Base-by-base conservation (phyloP, 108 stramenopile genomes). In the Nitzschia sp. region DNA sequence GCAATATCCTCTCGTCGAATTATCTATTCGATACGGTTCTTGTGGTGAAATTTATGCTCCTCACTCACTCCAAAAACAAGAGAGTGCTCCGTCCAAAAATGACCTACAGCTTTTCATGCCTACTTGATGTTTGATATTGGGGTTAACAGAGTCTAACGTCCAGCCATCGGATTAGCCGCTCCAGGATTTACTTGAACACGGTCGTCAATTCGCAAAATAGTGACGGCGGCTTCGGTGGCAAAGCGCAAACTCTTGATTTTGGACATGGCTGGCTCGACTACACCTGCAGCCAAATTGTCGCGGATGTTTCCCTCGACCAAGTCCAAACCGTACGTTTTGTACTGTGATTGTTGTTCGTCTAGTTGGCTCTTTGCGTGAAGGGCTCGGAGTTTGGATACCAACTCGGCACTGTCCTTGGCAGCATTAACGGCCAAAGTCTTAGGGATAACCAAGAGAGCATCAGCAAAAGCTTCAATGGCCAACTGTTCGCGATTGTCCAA, bases 201-300 rank as follows among this genome's bases (percentile, higher is more conserved):
- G 77, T 98, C 95, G 76, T 97, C 96, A 73, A 99, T 99, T 55
- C 99, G 89, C 48, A 99, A 75, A 78, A 99, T 98, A 29, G 98
- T 98, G 77, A 99, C 97, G 37, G 98, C 98, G 21, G 99, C 98
- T 75, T 99, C 99, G 0, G 96, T 97, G 19, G 99, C 99, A 83
- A 98, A 99, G 34, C 99, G 76, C 42, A 99, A 79, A 72, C 82
- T 84, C 78, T 99, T 99, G 84, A 99, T 98, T 83, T 99, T 99
- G 60, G 93, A 95, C 57, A 99, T 98, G 69, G 99, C 98, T 0
- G 99, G 99, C 83, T 99, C 99, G 26, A 99, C 97, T 22, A 99
- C 97, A 34, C 99, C 99, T 6, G 95, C 95, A 0, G 70, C 81
- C 44, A 99, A 80, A 71, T 97, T 98, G 74, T 99, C 89, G 25